Evolutionary conservation across 139 green algal species (phyloP).

Genomic region (Asterochloris sp.): DNA sequence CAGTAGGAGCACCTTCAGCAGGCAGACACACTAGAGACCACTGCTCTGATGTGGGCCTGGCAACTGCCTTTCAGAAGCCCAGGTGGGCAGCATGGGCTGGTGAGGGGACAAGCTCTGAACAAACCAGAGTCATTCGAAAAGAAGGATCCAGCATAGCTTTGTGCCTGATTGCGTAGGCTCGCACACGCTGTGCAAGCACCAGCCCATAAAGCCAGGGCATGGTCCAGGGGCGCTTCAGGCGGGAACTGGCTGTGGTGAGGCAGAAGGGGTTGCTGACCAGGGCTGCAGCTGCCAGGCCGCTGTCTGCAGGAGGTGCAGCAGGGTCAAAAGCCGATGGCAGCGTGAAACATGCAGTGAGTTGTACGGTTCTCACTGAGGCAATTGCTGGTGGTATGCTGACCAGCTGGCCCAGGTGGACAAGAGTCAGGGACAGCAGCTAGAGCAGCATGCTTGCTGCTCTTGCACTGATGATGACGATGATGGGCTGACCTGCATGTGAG

Average conservation of each 20-base stretch:
- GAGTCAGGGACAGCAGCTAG: too few species aligned
- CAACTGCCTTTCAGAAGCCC: too few species aligned
- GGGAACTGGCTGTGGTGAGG: constrained; percentile 28
- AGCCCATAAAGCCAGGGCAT: constrained; percentile 58
- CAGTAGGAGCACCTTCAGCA: too few species aligned
- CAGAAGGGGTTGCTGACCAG: constrained; percentile 50
- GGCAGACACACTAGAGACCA: too few species aligned
- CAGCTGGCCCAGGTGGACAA: too few species aligned
- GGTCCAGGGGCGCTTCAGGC: constrained; percentile 32
- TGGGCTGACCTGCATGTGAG: too few species aligned
- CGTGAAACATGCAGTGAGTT: background rate
- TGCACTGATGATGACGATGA: too few species aligned
- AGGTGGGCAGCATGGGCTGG: too few species aligned
- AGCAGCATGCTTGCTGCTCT: too few species aligned
- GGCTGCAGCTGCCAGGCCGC: constrained; percentile 45
- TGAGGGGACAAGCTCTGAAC: too few species aligned
- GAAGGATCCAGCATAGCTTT: background rate
- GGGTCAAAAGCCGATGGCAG: background rate
- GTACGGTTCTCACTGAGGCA: background rate
- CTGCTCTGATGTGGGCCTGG: too few species aligned
- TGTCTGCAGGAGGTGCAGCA: constrained; percentile 24
- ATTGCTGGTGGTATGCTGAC: background rate
- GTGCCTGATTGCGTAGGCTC: constrained; percentile 39
- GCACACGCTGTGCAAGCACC: constrained; percentile 37
- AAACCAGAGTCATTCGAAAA: too few species aligned